Base-by-base conservation (phyloP, 805 yeast species). In the Cyberlindnera xylosilytica region DNA sequence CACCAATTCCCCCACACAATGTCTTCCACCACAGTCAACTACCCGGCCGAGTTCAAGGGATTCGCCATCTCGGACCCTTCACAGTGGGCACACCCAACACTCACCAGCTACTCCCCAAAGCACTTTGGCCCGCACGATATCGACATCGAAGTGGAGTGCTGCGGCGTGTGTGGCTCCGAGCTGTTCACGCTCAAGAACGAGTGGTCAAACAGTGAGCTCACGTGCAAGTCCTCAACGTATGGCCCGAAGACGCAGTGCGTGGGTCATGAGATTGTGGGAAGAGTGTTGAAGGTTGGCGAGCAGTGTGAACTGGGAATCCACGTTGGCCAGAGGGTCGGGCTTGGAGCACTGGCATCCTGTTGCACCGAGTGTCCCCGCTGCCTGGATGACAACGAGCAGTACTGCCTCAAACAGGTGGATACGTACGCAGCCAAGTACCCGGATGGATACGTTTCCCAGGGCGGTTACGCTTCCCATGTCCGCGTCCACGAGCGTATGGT, bases 261-360 rank as follows among this genome's bases (percentile, higher is more conserved):
- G 13, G 88, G 88, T 24, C 87, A 82, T 60, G 87, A 82, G 59
- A 72, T 82, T 49, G 64, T 81, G 34, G 87, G 87, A 33, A 66
- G 60, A 28, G 82, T 81, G 68, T 76, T 16, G 70, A 66, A 76
- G 70, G 58, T 81, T 16, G 95, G 95, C 42, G 82, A 87, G n/a
- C n/a, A n/a, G n/a, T n/a, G n/a, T n/a, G n/a, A n/a, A n/a, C n/a
- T n/a, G n/a, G n/a, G n/a, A n/a, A n/a, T n/a, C n/a, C n/a, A n/a
- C n/a, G n/a, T n/a, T n/a, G n/a, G n/a, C n/a, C n/a, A n/a, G 50
- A 70, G 87, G 50, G 93, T 84, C 20, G 95, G 91, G 41, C 73
- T 84, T 37, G 95, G 95, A 52, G 91, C 93, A 19, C 81, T 77
- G 56, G 68, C 73, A 19, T 67, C 65, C 45, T 68, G 84, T 30